These are phyloP conservation scores for Neurospora sp. DNA, from an alignment of 495 filamentous ascomycete genomes.

Conservation along the genomic window DNA sequence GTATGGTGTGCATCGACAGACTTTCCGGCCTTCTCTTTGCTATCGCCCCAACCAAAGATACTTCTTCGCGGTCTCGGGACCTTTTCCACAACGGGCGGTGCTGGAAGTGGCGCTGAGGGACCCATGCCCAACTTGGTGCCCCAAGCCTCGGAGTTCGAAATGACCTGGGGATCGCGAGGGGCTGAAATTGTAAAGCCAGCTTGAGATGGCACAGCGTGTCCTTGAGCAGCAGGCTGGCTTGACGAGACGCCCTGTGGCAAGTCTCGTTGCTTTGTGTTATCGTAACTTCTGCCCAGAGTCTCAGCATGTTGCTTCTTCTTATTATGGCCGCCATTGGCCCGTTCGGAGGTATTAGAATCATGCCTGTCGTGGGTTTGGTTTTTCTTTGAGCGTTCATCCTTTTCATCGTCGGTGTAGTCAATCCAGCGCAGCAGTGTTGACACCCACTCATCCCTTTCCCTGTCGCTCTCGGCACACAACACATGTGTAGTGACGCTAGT, in stretches of 20 bases:
- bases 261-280: slow-evolving; percentile 62
- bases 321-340: slow-evolving; percentile 24
- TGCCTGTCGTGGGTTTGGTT: slow-evolving; percentile 26
- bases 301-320: slow-evolving; percentile 45
- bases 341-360: slow-evolving; percentile 19
- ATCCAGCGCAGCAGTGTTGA: slow-evolving; percentile 82
- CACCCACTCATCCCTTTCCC: slow-evolving; percentile 90
- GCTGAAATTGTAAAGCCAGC: slow-evolving; percentile 60
- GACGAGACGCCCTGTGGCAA: slow-evolving; percentile 31
- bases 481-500: slow-evolving; percentile 87
- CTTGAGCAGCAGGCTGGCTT: slow-evolving; percentile 17
- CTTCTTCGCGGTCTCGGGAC: slow-evolving; percentile 71
- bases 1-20: slow-evolving; percentile 40
- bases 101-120: slow-evolving; percentile 19
- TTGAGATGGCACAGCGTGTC: slow-evolving; percentile 25
- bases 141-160: slow-evolving; percentile 81
- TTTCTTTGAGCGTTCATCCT: slow-evolving; percentile 30
- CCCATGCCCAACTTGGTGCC: slow-evolving; percentile 55
- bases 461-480: slow-evolving; percentile 88
- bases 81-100: slow-evolving; percentile 52
- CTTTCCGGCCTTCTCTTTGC: slow-evolving; percentile 34
- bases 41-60: slow-evolving; percentile 75
- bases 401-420: slow-evolving; percentile 57
- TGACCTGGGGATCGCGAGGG: slow-evolving; percentile 76
- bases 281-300: slow-evolving; percentile 49